A percentile compares a stretch with the other conserved stretches of the same genome.
Evolutionary conservation across 805 yeast genomes (phyloP).

Genomic region (Kodamaea leandrae): DNA sequence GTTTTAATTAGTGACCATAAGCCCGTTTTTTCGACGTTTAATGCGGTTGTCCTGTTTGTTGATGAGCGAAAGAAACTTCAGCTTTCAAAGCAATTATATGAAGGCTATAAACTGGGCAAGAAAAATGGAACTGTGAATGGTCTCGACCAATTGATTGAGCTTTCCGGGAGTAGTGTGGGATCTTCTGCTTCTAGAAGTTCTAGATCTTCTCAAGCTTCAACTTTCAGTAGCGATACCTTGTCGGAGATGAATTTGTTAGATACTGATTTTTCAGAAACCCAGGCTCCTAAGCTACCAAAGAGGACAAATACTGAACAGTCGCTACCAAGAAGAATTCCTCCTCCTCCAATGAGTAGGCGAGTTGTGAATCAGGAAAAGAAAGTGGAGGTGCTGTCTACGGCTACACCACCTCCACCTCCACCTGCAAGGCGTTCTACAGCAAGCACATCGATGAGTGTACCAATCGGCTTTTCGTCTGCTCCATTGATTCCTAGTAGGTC

Average conservation of each 20-base stretch:
- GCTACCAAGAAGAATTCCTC: conserved; percentile 30
- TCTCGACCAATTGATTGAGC: conserved; percentile 8
- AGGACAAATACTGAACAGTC: conserved; percentile 11
- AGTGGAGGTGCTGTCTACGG: conserved; percentile 6
- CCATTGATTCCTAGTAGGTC: conserved; percentile 40
- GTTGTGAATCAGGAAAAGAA: conserved; percentile 6
- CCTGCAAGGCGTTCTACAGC: conserved; percentile 21
- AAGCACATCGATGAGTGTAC: conserved; percentile 17
- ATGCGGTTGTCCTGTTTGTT: conserved; percentile 61
- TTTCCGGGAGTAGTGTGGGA: conserved; percentile 7
- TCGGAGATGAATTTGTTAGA: conserved; percentile 37
- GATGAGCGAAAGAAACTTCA: conserved; percentile 41
- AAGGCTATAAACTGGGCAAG: conserved; percentile 6
- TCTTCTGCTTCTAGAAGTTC: conserved; percentile 10
- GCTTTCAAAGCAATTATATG: conserved; percentile 23
- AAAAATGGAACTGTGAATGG: not conserved
- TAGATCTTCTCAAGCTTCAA: conserved; percentile 5
- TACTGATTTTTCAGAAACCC: conserved; percentile 7
- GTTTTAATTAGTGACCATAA: conserved; percentile 81
- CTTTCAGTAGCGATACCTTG: conserved; percentile 28
- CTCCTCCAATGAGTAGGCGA: conserved; percentile 26
- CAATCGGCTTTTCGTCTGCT: conserved; percentile 36
- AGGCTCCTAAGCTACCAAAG: conserved; percentile 3
- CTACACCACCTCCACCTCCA: conserved; percentile 18
- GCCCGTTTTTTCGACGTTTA: conserved; percentile 84